A percentile compares a stretch with the other conserved stretches of the same genome.
These are phyloP conservation scores for Biancaea sappan DNA, from an alignment of 306 rosid genomes.

Conservation along the genomic window DNA sequence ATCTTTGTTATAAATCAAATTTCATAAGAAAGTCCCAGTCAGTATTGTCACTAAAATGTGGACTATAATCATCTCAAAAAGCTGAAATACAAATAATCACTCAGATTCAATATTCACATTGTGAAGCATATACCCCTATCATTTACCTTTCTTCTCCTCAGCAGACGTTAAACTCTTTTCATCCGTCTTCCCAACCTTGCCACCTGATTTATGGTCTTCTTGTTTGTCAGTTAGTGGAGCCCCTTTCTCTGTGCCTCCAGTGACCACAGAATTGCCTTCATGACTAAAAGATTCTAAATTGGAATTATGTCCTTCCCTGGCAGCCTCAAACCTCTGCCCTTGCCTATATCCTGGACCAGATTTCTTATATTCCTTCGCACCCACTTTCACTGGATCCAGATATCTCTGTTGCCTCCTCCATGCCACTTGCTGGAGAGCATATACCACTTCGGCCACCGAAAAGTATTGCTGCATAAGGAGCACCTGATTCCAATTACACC, in stretches of 20 bases:
- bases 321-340: slow-evolving; percentile 58
- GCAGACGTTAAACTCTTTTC: slow-evolving; percentile 42
- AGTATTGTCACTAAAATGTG: background rate
- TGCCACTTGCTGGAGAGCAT: slow-evolving; percentile 73
- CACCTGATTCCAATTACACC: slow-evolving; percentile 85
- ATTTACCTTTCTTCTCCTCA: slow-evolving; percentile 60
- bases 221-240: slow-evolving; percentile 40
- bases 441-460: slow-evolving; percentile 77
- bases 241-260: slow-evolving; percentile 52
- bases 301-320: slow-evolving; percentile 58
- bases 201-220: slow-evolving; percentile 52
- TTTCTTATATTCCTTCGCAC: slow-evolving; percentile 64
- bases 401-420: slow-evolving; percentile 83
- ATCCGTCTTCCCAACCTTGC: slow-evolving; percentile 50
- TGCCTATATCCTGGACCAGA: slow-evolving; percentile 62
- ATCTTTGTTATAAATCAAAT: background rate
- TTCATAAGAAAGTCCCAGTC: background rate
- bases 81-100: background rate
- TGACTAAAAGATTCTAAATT: slow-evolving; percentile 50
- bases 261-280: slow-evolving; percentile 48
- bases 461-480: slow-evolving; percentile 96
- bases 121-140: slow-evolving; percentile 13
- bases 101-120: slow-evolving; percentile 5
- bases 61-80: slow-evolving; percentile 13
- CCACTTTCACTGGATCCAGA: slow-evolving; percentile 59